Base-by-base conservation (phyloP, 2,329 filamentous ascomycete species). In the Scleromitrula shiraiana region DNA sequence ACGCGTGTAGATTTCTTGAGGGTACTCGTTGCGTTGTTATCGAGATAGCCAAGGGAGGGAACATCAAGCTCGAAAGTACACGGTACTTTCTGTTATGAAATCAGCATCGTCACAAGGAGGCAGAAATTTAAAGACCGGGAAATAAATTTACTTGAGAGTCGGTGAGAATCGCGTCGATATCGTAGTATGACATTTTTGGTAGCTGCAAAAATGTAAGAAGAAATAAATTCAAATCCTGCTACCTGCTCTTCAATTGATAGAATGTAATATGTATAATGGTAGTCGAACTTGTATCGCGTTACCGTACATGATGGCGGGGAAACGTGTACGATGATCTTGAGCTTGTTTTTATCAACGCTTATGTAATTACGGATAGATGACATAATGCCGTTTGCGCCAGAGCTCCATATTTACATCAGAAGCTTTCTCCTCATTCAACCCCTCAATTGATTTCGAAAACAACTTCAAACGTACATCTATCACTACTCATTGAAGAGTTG, bases 61-160 rank as follows among this genome's bases (percentile, higher is more conserved):
- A 95, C 83, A 51, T 91, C 85, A 62, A 96, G 78, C 63, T 95
- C 86, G 69, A 97, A 96, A 43, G 86, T 94, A 71, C 90, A 95
- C 33, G 93, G 91, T 26, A 96, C 80, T 85, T 96, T 97, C 82
- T 95, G 58, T 45, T n/a, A n/a, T n/a, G n/a, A n/a, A n/a, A n/a
- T n/a, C n/a, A n/a, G n/a, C n/a, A n/a, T n/a, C n/a, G n/a, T n/a
- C n/a, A n/a, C n/a, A n/a, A n/a, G n/a, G n/a, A n/a, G n/a, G n/a
- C n/a, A n/a, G n/a, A n/a, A n/a, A n/a, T n/a, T n/a, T n/a, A n/a
- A n/a, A n/a, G n/a, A n/a, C n/a, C n/a, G n/a, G n/a, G n/a, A n/a
- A n/a, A n/a, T n/a, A n/a, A 27, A 17, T 37, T 14, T 72, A 84
- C 83, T 71, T 90, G 88, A 41, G 86, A 82, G 65, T 93, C 87